Conservation (phyloP, 176 grass and related monocot genomes). For the Olyra latifolia region DNA sequence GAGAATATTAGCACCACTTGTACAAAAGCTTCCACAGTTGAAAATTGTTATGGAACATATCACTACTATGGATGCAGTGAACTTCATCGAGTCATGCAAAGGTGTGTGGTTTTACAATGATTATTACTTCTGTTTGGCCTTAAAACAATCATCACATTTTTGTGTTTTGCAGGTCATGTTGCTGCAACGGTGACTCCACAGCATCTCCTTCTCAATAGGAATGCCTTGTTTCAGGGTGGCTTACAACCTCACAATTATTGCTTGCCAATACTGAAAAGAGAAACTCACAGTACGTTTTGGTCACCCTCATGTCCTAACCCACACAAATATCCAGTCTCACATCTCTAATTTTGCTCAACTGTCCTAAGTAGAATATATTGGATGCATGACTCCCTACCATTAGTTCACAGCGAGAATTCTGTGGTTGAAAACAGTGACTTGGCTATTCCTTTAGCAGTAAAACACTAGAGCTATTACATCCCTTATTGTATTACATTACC, state of each 20-base stretch:
- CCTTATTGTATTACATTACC: slow-evolving; percentile 11
- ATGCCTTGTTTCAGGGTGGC: slow-evolving; percentile 93
- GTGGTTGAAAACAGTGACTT: background rate
- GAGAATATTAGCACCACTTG: slow-evolving; percentile 70
- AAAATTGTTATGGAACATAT: slow-evolving; percentile 94
- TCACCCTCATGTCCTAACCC: slow-evolving; percentile 8
- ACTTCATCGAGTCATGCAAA: slow-evolving; percentile 80
- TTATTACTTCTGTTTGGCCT: background rate
- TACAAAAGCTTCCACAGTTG: slow-evolving; percentile 64
- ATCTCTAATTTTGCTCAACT: background rate
- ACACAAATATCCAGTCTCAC: background rate
- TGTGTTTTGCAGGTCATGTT: slow-evolving; percentile 56
- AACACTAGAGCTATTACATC: background rate
- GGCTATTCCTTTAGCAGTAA: background rate
- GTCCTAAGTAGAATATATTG: background rate
- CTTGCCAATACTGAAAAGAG: slow-evolving; percentile 89
- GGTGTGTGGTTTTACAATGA: slow-evolving; percentile 36
- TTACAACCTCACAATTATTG: slow-evolving; percentile 94
- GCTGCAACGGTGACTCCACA: slow-evolving; percentile 94
- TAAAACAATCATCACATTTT: slow-evolving; percentile 17
- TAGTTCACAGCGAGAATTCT: background rate
- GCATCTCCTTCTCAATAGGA: slow-evolving; percentile 92
- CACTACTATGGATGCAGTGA: slow-evolving; percentile 83
- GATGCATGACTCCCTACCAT: background rate
- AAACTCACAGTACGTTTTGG: slow-evolving; percentile 77